These are phyloP conservation scores for Fusarium dimerum DNA, from an alignment of 2,329 filamentous ascomycete species.

Conservation along the genomic window DNA sequence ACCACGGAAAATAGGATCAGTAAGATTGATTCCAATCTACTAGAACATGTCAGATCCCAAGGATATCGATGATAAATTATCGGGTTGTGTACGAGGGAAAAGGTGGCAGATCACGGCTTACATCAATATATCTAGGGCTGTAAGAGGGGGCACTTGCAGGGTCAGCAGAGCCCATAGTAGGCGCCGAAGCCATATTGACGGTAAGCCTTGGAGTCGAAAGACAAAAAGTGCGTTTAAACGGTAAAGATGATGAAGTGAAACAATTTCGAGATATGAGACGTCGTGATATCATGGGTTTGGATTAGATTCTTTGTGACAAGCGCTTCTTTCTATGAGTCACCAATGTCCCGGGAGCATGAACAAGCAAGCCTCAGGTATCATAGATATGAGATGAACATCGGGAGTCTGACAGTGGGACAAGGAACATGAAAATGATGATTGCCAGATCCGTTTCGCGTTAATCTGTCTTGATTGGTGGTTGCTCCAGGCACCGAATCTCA, in stretches of 20 bases:
- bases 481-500: constrained; percentile 13
- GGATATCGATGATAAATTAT: constrained; percentile 5
- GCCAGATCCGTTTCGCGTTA: constrained; percentile 1
- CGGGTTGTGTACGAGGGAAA: constrained; percentile 8
- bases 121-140: constrained; percentile 62
- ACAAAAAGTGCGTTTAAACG: background rate
- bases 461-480: constrained; percentile 21
- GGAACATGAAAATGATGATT: background rate
- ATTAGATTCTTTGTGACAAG: constrained; percentile 1
- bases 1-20: constrained; percentile 87
- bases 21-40: constrained; percentile 91
- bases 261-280: constrained; percentile 18
- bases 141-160: constrained; percentile 24
- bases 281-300: constrained; percentile 24
- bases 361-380: background rate
- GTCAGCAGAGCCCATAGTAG: constrained; percentile 11
- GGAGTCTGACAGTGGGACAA: constrained; percentile 7
- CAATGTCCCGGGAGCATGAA: background rate
- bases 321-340: constrained; percentile 1
- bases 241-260: background rate
- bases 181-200: constrained; percentile 30
- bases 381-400: background rate
- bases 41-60: constrained; percentile 22
- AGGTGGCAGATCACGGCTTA: constrained; percentile 35
- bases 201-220: constrained; percentile 10